Conservation (phyloP, 176 grass and related monocot genomes). For the Triticum turgidum region DNA sequence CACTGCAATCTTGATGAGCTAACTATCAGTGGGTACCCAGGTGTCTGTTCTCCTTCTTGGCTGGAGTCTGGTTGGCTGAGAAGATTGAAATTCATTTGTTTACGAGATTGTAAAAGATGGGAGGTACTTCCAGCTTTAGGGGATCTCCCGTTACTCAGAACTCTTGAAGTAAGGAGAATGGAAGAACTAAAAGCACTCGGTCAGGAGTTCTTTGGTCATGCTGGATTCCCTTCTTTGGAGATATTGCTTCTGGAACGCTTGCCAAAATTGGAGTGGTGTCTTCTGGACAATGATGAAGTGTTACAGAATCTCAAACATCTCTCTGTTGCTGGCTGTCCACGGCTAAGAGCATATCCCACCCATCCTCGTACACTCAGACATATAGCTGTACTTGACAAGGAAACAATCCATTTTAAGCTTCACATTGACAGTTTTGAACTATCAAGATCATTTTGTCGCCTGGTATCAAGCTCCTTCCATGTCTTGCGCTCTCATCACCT, state of each 20-base stretch:
- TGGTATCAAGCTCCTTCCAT: conserved; percentile 20
- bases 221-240: conserved; percentile 31
- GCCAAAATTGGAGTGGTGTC: conserved; percentile 17
- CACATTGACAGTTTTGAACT: neutral
- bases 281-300: neutral
- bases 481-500: conserved; percentile 28
- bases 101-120: conserved; percentile 23
- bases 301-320: conserved; percentile 31
- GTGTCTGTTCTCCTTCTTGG: conserved; percentile 21
- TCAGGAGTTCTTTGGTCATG: conserved; percentile 24
- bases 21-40: conserved; percentile 37
- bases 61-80: conserved; percentile 13
- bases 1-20: conserved; percentile 27
- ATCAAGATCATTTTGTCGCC: neutral
- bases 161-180: conserved; percentile 25
- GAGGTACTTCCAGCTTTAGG: conserved; percentile 38
- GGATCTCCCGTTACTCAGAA: conserved; percentile 18
- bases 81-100: neutral
- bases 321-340: conserved; percentile 7
- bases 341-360: conserved; percentile 24
- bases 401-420: neutral
- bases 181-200: neutral
- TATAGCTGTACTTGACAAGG: conserved; percentile 6
- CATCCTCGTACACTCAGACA: conserved; percentile 7
- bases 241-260: neutral